A percentile compares a stretch with the other conserved stretches of the same genome.
These are phyloP conservation scores for Flaveria linearis DNA, from an alignment of 129 eudicot genomes.

Conservation along the genomic window DNA sequence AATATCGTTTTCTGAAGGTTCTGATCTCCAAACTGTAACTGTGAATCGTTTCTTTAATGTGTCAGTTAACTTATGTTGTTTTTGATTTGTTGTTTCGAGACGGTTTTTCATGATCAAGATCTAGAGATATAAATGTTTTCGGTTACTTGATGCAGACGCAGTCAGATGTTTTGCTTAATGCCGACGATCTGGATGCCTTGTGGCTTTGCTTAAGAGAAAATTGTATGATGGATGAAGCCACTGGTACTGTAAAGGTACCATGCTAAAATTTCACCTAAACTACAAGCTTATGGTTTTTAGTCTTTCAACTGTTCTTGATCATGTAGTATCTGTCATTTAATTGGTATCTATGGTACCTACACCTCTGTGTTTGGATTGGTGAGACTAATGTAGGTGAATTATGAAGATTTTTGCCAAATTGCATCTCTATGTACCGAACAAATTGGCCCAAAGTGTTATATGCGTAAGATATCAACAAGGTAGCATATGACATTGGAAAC, in stretches of 20 bases:
- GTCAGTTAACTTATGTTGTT: not conserved
- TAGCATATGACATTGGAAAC: not conserved
- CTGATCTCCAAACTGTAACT: too few relatives aligned
- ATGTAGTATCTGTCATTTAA: not conserved
- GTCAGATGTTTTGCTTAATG: slow-evolving; percentile 82
- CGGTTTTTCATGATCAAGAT: not conserved
- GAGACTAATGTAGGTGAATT: slow-evolving; percentile 61
- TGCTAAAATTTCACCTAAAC: not conserved
- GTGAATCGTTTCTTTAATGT: not conserved
- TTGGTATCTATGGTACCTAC: not conserved
- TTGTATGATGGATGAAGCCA: slow-evolving; percentile 82
- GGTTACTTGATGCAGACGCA: slow-evolving; percentile 62
- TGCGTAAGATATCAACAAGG: not conserved
- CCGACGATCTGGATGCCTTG: slow-evolving; percentile 90
- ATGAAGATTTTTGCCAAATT: too few relatives aligned
- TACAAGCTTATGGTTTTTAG: not conserved
- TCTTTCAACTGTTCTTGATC: slow-evolving; percentile 14
- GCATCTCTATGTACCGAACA: slow-evolving; percentile 91
- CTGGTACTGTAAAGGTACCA: slow-evolving; percentile 85
- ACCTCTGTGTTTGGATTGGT: not conserved
- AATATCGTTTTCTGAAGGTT: slow-evolving; percentile 91
- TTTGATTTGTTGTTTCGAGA: not conserved
- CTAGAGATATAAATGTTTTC: not conserved
- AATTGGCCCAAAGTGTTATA: slow-evolving; percentile 84
- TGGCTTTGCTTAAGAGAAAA: slow-evolving; percentile 88